These are phyloP conservation scores for Myriosclerotinia curreyana DNA, from an alignment of 2,329 filamentous ascomycete genomes.

Conservation along the genomic window DNA sequence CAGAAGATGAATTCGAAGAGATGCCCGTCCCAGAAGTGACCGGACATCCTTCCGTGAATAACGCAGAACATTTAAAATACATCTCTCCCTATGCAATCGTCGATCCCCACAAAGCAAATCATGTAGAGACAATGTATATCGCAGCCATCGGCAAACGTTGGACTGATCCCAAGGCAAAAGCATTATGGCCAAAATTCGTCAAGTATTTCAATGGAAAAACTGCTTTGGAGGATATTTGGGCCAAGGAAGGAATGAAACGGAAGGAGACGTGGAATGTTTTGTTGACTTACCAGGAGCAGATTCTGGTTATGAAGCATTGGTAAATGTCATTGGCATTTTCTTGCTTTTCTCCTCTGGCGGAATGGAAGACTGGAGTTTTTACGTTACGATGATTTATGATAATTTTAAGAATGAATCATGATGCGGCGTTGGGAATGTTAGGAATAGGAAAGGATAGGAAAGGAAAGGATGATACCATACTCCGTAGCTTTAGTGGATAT, in stretches of 20 bases:
- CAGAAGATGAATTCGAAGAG: slow-evolving; percentile 35
- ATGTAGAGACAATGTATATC: slow-evolving; percentile 71
- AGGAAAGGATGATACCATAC: slow-evolving; percentile 10
- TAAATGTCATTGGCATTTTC: slow-evolving; percentile 39
- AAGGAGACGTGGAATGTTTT: slow-evolving; percentile 72
- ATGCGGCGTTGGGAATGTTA: background rate
- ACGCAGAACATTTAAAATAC: slow-evolving; percentile 54
- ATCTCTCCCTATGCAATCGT: slow-evolving; percentile 67
- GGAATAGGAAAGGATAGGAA: background rate
- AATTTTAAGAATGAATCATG: background rate
- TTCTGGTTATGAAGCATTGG: slow-evolving; percentile 69
- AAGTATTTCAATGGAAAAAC: slow-evolving; percentile 86
- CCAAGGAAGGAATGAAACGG: slow-evolving; percentile 82
- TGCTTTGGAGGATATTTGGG: slow-evolving; percentile 79
- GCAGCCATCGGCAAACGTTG: slow-evolving; percentile 57
- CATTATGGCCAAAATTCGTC: slow-evolving; percentile 67
- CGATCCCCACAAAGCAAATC: slow-evolving; percentile 74
- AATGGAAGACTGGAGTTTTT: background rate
- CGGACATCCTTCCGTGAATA: slow-evolving; percentile 54
- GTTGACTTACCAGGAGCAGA: slow-evolving; percentile 62
- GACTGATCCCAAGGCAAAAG: slow-evolving; percentile 49
- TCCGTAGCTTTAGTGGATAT: slow-evolving; percentile 4
- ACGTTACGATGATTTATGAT: slow-evolving; percentile 1
- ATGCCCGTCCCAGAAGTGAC: slow-evolving; percentile 48
- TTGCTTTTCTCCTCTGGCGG: background rate